These are phyloP conservation scores for Carallia brachiata DNA, from an alignment of 345 rosid species.

Conservation along the genomic window DNA sequence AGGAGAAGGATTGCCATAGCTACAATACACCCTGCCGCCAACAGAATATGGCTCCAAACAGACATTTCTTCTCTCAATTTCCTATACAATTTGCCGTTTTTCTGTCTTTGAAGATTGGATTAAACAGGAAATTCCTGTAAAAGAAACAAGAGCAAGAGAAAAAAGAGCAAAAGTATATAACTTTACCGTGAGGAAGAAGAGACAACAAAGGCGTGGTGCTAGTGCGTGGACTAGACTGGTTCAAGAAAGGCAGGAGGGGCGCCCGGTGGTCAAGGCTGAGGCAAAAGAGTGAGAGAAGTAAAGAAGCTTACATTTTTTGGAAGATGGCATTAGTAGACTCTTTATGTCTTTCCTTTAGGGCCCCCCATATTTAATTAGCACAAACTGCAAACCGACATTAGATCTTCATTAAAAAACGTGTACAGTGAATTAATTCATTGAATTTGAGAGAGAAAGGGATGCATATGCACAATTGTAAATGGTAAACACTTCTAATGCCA, in stretches of 20 bases:
- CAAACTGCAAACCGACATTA: conserved; percentile 34
- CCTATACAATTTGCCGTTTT: background rate
- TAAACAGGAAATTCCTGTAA: background rate
- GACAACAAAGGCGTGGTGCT: background rate
- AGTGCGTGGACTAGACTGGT: conserved; percentile 47
- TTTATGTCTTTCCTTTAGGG: background rate
- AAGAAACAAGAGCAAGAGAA: conserved; percentile 9
- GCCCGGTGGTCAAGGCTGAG: background rate
- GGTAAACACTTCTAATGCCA: conserved; percentile 23
- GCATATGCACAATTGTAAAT: background rate
- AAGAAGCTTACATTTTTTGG: background rate
- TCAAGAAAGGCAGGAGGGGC: conserved; percentile 38
- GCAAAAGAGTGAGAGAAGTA: background rate
- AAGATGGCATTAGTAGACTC: background rate
- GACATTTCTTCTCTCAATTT: conserved; percentile 35
- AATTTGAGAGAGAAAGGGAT: conserved; percentile 4
- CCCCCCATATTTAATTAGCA: conserved; percentile 6
- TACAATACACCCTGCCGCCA: conserved; percentile 30
- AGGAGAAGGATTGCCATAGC: conserved; percentile 28
- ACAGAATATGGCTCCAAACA: conserved; percentile 31
- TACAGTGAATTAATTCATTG: background rate
- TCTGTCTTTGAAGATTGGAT: background rate
- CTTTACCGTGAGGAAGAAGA: too few relatives aligned
- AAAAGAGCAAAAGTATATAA: conserved; percentile 1
- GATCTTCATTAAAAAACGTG: conserved; percentile 5